These are phyloP conservation scores for Bimuria novae-zelandiae DNA, from an alignment of 2,329 filamentous ascomycete species.

Conservation along the genomic window DNA sequence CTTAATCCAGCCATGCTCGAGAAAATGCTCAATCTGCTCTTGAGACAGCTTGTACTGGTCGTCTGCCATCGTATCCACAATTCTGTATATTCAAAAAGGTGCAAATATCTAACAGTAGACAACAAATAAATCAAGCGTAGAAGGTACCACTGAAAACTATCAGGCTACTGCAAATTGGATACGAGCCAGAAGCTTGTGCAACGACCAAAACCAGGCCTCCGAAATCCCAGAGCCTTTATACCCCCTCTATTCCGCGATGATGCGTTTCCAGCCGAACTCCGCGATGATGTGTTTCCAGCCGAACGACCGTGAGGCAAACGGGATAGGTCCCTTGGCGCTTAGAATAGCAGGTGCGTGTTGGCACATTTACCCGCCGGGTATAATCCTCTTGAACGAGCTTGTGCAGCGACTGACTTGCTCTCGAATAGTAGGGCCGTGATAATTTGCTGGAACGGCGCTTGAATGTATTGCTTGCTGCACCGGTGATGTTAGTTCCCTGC, in stretches of 20 bases:
- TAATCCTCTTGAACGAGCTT: too few relatives aligned
- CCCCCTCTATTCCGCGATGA: slow-evolving; percentile 1
- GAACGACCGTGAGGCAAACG: not conserved
- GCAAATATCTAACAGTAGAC: not conserved
- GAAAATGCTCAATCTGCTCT: slow-evolving; percentile 58
- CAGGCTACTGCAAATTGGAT: not conserved
- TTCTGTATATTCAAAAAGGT: not conserved
- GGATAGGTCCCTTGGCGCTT: slow-evolving; percentile 1
- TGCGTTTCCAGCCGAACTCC: not conserved
- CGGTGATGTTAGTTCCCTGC: too few relatives aligned
- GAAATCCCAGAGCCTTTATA: not conserved
- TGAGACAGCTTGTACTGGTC: slow-evolving; percentile 45
- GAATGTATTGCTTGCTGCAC: too few relatives aligned
- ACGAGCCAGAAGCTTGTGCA: not conserved
- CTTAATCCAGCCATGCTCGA: slow-evolving; percentile 61
- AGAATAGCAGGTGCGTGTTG: slow-evolving; percentile 4
- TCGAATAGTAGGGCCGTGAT: too few relatives aligned
- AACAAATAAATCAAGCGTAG: too few relatives aligned
- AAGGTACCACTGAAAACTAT: not conserved
- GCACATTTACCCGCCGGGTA: slow-evolving; percentile 3
- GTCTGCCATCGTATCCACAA: slow-evolving; percentile 17
- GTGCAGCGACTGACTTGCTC: too few relatives aligned
- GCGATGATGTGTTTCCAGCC: not conserved
- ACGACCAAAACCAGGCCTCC: not conserved
- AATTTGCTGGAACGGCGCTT: too few relatives aligned